A percentile compares a stretch with the other conserved stretches of the same genome.
Conservation (phyloP, 495 filamentous ascomycete species). For the Aspergillus homomorphus region DNA sequence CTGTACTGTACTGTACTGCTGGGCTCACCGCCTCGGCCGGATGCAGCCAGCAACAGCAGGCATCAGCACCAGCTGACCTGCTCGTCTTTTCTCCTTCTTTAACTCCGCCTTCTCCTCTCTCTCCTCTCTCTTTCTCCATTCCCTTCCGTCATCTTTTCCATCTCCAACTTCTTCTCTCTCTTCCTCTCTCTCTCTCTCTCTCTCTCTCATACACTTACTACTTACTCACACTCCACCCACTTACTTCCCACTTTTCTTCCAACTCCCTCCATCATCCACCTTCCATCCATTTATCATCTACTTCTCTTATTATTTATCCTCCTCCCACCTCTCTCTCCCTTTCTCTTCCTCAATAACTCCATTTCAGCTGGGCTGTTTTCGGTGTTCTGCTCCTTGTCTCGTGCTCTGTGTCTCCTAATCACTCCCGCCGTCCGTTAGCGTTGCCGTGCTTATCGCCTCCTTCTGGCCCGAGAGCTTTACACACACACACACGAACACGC, state of each 20-base stretch:
- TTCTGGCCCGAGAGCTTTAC: no score
- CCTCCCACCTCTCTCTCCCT: not conserved
- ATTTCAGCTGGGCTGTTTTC: constrained; percentile 1
- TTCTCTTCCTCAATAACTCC: constrained; percentile 5
- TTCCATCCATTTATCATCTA: constrained; percentile 10
- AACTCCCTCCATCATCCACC: constrained; percentile 2
- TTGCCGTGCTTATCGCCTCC: not conserved
- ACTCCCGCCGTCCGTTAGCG: not conserved
- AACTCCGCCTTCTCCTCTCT: constrained; percentile 17
- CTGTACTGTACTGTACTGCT: no score
- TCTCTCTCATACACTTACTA: constrained; percentile 2
- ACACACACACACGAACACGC: constrained; percentile 2
- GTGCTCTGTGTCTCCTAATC: not conserved
- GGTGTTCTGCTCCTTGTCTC: not conserved
- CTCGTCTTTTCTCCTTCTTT: constrained; percentile 17
- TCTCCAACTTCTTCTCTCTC: constrained; percentile 13
- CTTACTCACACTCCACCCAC: constrained; percentile 4
- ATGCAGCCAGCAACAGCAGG: constrained; percentile 16
- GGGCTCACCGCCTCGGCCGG: constrained; percentile 14
- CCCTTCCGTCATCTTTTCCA: constrained; percentile 4
- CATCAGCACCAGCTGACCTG: constrained; percentile 20
- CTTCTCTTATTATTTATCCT: not conserved
- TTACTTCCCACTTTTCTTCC: constrained; percentile 7
- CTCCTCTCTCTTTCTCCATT: constrained; percentile 6
- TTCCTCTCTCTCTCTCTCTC: constrained; percentile 6